Evolutionary conservation across 2,329 filamentous ascomycete genomes (phyloP).

Genomic region (Sclerotinia spermophila): DNA sequence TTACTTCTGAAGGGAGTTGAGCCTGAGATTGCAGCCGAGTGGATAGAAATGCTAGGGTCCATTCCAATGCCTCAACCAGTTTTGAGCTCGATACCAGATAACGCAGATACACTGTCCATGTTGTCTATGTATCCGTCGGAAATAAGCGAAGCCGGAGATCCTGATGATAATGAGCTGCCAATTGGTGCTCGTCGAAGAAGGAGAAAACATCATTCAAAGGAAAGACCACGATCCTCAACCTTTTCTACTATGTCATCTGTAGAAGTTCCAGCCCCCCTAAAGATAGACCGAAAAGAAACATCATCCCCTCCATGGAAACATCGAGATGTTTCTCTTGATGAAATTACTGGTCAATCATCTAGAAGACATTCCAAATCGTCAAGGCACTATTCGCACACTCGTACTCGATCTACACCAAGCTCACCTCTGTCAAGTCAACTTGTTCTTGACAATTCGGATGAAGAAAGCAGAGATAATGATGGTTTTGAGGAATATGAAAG

Average conservation of each 20-base stretch:
- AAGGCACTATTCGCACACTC: constrained; percentile 16
- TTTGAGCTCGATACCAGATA: constrained; percentile 11
- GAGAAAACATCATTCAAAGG: constrained; percentile 19
- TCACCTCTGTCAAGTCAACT: constrained; percentile 18
- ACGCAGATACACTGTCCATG: constrained; percentile 21
- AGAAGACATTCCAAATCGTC: constrained; percentile 9
- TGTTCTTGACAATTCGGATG: constrained; percentile 14
- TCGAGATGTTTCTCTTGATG: constrained; percentile 8
- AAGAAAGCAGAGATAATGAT: constrained; percentile 3
- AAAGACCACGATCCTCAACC: constrained; percentile 19
- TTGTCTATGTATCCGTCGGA: constrained; percentile 14
- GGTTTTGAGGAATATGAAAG: constrained; percentile 6
- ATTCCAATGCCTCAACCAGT: constrained; percentile 54
- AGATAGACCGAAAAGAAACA: constrained; percentile 7
- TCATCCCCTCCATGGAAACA: constrained; percentile 4
- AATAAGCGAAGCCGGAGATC: constrained; percentile 16
- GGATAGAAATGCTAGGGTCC: constrained; percentile 71
- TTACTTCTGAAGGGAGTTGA: constrained; percentile 68
- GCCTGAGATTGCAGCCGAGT: constrained; percentile 64
- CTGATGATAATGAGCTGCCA: constrained; percentile 30
- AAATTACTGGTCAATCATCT: not conserved
- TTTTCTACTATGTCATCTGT: constrained; percentile 4
- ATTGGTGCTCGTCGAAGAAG: constrained; percentile 34
- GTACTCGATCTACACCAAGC: constrained; percentile 17
- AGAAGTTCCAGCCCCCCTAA: not conserved